phyloP scores from a whole-genome alignment of 2,329 filamentous ascomycete species.

The Pseudogymnoascus sp. region DNA sequence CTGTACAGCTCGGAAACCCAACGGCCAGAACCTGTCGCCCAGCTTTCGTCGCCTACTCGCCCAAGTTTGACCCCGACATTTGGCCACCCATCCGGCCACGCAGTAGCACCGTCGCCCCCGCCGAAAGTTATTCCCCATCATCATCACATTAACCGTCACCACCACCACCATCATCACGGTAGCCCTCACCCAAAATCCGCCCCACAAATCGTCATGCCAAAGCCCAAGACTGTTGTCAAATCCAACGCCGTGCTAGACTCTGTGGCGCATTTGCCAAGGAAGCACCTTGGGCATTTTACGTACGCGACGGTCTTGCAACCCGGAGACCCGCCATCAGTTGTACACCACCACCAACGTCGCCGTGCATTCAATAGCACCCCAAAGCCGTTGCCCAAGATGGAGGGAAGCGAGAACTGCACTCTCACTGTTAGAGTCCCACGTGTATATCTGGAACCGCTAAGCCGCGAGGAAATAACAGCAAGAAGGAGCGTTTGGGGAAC shows the following conservation, averaged over 20 bases:
- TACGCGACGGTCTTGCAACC: conserved; percentile 62
- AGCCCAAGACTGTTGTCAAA: conserved; percentile 56
- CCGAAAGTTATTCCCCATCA: conserved; percentile 21
- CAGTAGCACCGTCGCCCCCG: conserved; percentile 38
- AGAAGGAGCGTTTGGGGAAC: conserved; percentile 83
- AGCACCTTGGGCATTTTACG: conserved; percentile 75
- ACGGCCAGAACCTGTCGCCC: conserved; percentile 41
- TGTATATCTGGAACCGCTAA: conserved; percentile 59
- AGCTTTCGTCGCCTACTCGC: conserved; percentile 36
- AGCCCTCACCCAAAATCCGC: conserved; percentile 21
- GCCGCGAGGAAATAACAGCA: conserved; percentile 75
- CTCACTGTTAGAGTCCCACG: conserved; percentile 81
- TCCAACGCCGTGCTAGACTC: conserved; percentile 64
- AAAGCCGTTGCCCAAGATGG: conserved; percentile 65
- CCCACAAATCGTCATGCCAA: conserved; percentile 38
- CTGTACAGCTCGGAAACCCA: conserved; percentile 47
- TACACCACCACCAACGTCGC: conserved; percentile 32
- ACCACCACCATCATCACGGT: conserved; percentile 35
- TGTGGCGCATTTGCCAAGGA: conserved; percentile 60
- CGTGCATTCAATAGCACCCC: conserved; percentile 51
- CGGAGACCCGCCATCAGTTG: conserved; percentile 29
- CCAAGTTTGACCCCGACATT: conserved; percentile 35
- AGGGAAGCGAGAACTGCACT: conserved; percentile 70
- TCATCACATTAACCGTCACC: conserved; percentile 28
- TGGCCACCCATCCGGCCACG: conserved; percentile 42